Evolutionary conservation across 2,329 filamentous ascomycete species (phyloP), one percentile per base, ranked within the genome.

Genomic region (Alternaria dauci): DNA sequence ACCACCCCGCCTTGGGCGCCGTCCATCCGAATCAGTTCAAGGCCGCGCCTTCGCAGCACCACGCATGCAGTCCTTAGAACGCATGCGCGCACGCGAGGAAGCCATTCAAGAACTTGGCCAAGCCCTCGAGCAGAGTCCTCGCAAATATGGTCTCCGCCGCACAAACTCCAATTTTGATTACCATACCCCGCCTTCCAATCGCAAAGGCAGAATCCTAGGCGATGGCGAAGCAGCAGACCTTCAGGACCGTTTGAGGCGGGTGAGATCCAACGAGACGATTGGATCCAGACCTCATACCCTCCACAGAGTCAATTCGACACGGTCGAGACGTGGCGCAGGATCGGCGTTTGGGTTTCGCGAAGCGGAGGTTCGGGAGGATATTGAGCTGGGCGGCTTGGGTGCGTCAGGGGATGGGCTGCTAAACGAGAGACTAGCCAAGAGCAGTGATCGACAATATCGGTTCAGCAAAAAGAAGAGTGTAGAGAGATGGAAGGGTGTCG

Each of bases 21-120:
- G 77, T 8, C 73, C 78, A 18, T 82, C 81, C 1, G 68, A 70
- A 32, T 75, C 76, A 26, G 74, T 81, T 1, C 83, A 84, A 71
- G 84, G 84, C 16, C 83, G 82, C 48, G 84, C 83, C 0, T 86
- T 86, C 61, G 79, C 82, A 30, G 83, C 83, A 20, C 83, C 84
- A 6, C 78, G 84, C 34, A 80, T 82, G 69, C 83, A 84, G 61
- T 85, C 82, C 3, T 72, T 85, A 4, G 81, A 85, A 32, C 79
- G 79, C 14, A 78, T 81, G 67, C 78, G 80, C 58, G 71, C 80
- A 25, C 73, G 81, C 52, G 70, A 69, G 39, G 78, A 79, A 28
- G 80, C 82, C 20, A 65, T 83, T 6, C 74, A 79, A 54, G 73
- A 81, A 18, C 63, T 84, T 4, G 75, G 77, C 5, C 68, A 80